Conservation (phyloP, 371 early-diverging fungal species). For the Rhizopus microsporus region DNA sequence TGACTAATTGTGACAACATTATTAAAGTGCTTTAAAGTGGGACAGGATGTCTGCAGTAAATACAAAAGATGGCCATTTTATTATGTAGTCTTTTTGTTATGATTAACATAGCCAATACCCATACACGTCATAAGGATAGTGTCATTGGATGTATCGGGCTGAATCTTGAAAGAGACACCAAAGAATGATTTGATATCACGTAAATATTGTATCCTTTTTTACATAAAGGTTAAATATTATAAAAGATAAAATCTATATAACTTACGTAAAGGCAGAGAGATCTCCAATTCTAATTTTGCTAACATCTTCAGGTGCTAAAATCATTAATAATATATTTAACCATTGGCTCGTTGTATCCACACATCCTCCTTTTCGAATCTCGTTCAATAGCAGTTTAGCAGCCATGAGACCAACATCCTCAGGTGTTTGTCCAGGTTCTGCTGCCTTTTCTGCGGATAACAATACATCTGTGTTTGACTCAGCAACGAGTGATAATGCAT, state of each 20-base stretch:
- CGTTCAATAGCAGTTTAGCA: conserved; percentile 76
- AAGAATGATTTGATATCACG: conserved; percentile 89
- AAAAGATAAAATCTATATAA: conserved; percentile 1
- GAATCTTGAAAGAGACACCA: conserved; percentile 89
- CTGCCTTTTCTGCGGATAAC: conserved; percentile 82
- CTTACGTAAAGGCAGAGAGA: conserved; percentile 85
- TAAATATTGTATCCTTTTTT: conserved; percentile 78
- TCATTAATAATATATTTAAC: conserved; percentile 83
- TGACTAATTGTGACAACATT: no score
- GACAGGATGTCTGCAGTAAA: no score
- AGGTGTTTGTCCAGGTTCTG: conserved; percentile 77
- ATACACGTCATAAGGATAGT: conserved; percentile 85
- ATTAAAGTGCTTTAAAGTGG: no score
- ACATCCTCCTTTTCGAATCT: conserved; percentile 88
- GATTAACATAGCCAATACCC: conserved; percentile 88
- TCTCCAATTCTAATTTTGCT: conserved; percentile 86
- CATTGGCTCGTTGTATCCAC: conserved; percentile 90
- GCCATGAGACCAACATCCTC: conserved; percentile 86
- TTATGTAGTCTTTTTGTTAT: conserved; percentile 81
- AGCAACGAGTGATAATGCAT: conserved; percentile 88
- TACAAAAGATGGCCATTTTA: background rate
- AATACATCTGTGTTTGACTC: conserved; percentile 87
- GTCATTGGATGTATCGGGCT: conserved; percentile 68
- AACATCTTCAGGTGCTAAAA: conserved; percentile 91
- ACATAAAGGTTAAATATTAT: background rate